Base-by-base conservation (phyloP, 192 early-diverging fungal genomes). In the Mortierella antarctica region DNA sequence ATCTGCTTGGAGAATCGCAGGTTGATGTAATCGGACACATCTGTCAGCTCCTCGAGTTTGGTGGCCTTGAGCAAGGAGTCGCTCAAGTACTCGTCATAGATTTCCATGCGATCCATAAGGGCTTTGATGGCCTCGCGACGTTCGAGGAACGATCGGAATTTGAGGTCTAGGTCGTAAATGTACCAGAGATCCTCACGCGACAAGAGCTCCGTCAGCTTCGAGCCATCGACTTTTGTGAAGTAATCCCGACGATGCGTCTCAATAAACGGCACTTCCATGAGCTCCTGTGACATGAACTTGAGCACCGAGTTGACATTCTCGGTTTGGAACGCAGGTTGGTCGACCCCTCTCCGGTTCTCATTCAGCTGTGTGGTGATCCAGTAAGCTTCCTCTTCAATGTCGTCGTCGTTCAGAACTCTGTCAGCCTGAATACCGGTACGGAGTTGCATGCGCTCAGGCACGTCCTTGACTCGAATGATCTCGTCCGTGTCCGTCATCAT, bases 401-500 rank as follows among this genome's bases (percentile, higher is more conserved):
- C 88, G 40, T 90, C 86, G 21, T 88, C 87, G 1, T 80, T 87
- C 41, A 92, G 73, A 40, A 66, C 58, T 41, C 73, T 21, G 44
- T 82, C 74, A 4, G 68, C 65, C 23, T 68, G 56, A 46, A 88
- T 63, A 11, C 85, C 87, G 31, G 80, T 83, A 7, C 91, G 90
- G 83, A 96, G 87, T 69, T 96, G 96, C 78, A 97, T 90, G 57
- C 98, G 91, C 75, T 99, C 98, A 11, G 98, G 98, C 0, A 99
- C 85, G 66, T 99, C 96, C 31, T 87, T 87, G 5, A 90, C 76
- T 40, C 95, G 92, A 70, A 99, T 98, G 5, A 89, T 85, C 73
- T 98, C 95, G 73, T 99, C 98, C 57, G 87, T 84, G 52, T 95
- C 94, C 7, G 98, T 99, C 88, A 98, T 90, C 90, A 96, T 91